Evolutionary conservation across 257 asterid genomes (phyloP), one percentile per base, ranked within the genome.

Genomic region (Solanum megistacrolobum): DNA sequence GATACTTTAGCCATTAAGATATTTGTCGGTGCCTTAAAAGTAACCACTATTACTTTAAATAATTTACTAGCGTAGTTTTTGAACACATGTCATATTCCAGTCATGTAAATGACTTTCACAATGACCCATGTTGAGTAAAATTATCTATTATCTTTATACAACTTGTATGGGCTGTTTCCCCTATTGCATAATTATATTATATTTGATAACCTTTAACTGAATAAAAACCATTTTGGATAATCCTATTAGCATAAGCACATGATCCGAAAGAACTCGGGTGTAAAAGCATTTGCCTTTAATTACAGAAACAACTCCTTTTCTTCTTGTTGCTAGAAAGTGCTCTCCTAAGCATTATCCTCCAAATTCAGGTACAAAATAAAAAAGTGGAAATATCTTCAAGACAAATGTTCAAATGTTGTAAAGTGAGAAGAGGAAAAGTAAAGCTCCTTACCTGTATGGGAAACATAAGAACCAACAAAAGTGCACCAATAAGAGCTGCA

Each of bases 401-500:
- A 78, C 12, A 25, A 78, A 25, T 39, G 36, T 13, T 6, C 27
- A n/a, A 41, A 78, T 39, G 84, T 76, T n/a, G 29, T 38, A 25
- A 78, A 7, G 62, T 25, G 84, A 13, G 58, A 25, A 25, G 62
- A 78, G n/a, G 38, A 78, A 39, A 25, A 41, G 86, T 71, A 87
- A 88, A 71, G 86, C 48, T 14, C 31, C 89, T 32, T 91, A 96
- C 99, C 92, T 97, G 98, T 89, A 95, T 82, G 5, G 98, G 98
- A 89, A 97, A 97, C 90, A 97, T 91, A 86, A 97, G 96, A 88
- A 92, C 98, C 87, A 97, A 96, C 90, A 95, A 16, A 84, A 97
- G 87, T 60, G 99, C 97, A 88, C 98, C 99, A 86, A 97, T 93
- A 90, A 95, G 96, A 39, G 98, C 92, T 83, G 99, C 94, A 72